Evolutionary conservation across 257 asterid species (phyloP), one percentile per base, ranked within the genome.

Genomic region (Petunia secreta): DNA sequence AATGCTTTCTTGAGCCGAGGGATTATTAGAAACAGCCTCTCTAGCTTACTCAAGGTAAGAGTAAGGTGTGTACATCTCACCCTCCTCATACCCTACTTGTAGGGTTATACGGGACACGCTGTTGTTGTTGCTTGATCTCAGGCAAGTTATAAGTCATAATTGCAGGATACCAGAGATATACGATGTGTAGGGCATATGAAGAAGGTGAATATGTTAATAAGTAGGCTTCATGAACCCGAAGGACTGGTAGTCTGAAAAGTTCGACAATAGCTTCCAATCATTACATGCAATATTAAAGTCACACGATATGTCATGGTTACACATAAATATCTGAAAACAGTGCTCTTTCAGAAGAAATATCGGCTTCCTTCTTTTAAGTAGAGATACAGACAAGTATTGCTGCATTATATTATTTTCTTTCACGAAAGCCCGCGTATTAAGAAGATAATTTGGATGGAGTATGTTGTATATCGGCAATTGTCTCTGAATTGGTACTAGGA

Each of bases 111-210:
- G 25, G 25, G 25, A 25, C 25, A 25, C 25, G 0, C 25, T 25
- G 25, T 48, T 34, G 77, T 71, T 71, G 48, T 48, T 43, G 60
- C 77, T 71, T 71, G 60, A 71, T 43, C 60, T 71, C 77, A 48
- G 60, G 11, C 77, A 34, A 48, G 44, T 71, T 43, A 11, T 25
- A 46, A 1, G 44, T 71, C 60, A 11, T 25, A 46, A 1, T 25
- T 71, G 60, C 25, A 11, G 25, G 60, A 71, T 48, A 34, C 62
- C 25, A 11, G 41, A 34, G 8, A 71, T 50, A 71, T 71, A 41
- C 34, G 10, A 52, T 52, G 54, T 34, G 77, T 48, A 25, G 41
- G 60, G 60, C 4, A 71, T 48, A 2, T 71, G 75, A 2, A 52
- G 10, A 52, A 71, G 76, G 77, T 71, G 25, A 2, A 48, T 3